These are phyloP conservation scores for Xylaria castorea DNA, from an alignment of 495 filamentous ascomycete species.

Conservation along the genomic window DNA sequence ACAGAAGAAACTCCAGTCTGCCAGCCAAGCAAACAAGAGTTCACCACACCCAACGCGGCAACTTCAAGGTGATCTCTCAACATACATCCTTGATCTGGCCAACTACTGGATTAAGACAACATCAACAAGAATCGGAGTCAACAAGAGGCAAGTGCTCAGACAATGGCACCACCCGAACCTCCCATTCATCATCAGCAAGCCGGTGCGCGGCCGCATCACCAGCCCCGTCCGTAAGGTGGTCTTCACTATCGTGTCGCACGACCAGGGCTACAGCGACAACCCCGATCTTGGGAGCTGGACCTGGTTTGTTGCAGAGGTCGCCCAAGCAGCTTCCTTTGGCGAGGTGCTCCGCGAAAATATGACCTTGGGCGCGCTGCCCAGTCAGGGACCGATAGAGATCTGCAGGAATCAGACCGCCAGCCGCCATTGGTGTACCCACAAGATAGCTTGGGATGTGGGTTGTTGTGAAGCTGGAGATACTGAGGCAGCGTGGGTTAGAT, in stretches of 20 bases:
- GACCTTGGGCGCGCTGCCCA: background rate
- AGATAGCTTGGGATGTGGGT: too few species aligned
- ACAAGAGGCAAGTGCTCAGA: constrained; percentile 27
- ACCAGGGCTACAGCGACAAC: constrained; percentile 25
- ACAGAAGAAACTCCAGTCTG: constrained; percentile 1
- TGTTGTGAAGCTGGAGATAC: too few species aligned
- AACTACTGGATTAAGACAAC: constrained; percentile 34
- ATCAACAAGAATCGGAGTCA: constrained; percentile 29
- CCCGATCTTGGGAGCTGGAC: too few species aligned
- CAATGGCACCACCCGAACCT: constrained; percentile 31
- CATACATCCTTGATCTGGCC: constrained; percentile 33
- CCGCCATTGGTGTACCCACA: too few species aligned
- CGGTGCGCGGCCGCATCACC: constrained; percentile 18
- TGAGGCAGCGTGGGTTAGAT: too few species aligned
- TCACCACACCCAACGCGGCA: background rate
- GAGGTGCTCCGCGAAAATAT: background rate
- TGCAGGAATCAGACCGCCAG: too few species aligned
- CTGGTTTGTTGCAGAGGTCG: too few species aligned
- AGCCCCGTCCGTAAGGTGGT: constrained; percentile 31
- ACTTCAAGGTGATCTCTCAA: constrained; percentile 10
- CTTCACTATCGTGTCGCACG: constrained; percentile 34
- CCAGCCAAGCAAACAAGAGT: background rate
- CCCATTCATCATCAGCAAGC: constrained; percentile 31
- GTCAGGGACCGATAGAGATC: background rate
- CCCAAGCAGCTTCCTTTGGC: background rate